These are phyloP conservation scores for Pavlovales sp. DNA, from an alignment of 208 protist species.

Conservation along the genomic window DNA sequence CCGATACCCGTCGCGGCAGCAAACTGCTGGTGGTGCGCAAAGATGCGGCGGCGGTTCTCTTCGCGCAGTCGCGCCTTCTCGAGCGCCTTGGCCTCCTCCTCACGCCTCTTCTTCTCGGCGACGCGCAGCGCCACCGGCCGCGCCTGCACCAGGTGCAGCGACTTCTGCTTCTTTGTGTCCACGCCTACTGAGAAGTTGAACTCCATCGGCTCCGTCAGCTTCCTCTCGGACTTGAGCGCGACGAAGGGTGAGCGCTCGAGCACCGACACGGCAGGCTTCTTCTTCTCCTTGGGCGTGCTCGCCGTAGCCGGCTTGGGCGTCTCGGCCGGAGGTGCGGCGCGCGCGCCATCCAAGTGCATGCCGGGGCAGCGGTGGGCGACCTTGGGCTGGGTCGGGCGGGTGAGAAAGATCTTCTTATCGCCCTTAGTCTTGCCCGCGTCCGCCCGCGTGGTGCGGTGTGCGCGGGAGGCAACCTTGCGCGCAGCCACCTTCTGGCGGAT, in stretches of 20 bases:
- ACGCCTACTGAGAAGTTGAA: background rate
- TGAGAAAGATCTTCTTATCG: background rate
- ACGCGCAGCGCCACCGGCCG: background rate
- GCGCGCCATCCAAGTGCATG: background rate
- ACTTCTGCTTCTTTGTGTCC: no score
- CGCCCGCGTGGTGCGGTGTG: background rate
- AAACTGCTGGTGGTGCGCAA: background rate
- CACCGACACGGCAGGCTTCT: background rate
- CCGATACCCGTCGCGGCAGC: no score
- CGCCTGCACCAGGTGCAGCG: no score
- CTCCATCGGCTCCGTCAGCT: background rate
- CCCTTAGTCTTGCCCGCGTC: background rate
- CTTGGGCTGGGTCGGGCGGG: background rate
- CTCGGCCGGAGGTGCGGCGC: no score
- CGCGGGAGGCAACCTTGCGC: background rate
- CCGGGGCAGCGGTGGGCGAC: background rate
- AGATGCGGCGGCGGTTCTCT: background rate
- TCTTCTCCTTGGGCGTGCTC: no score
- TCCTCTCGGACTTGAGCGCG: background rate
- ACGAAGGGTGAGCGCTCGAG: background rate
- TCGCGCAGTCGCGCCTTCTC: background rate
- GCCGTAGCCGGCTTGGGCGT: no score
- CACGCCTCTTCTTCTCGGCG: background rate
- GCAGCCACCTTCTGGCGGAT: background rate
- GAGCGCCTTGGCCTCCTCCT: background rate